Evolutionary conservation across 805 yeast genomes (phyloP), one percentile per base, ranked within the genome.

Genomic region (Candida railenensis): DNA sequence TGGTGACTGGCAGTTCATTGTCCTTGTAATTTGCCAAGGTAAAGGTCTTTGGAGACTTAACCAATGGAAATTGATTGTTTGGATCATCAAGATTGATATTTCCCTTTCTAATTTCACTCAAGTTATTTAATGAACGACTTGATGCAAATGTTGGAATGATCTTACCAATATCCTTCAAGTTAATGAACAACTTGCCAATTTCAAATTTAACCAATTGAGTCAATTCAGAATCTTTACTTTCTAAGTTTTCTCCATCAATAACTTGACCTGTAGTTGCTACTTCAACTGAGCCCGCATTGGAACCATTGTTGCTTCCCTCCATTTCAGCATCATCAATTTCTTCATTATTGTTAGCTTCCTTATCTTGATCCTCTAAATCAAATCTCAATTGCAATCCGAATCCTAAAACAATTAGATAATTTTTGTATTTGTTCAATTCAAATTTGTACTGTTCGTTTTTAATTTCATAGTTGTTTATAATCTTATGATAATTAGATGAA

Each of bases 301-400:
- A 36, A 9, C 39, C 39, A 16, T 44, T 22, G 44, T 42, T 45
- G 30, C 30, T 25, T 36, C 19, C 39, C 43, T 45, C 48, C 14
- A 19, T 34, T 32, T 44, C 47, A 33, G 44, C 44, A 14, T 42
- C 49, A n/a, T 46, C 43, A 3, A 34, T 47, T n/a, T 47, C 46
- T 15, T 22, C 43, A 15, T 16, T 15, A 3, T 15, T 18, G n/a
- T 33, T 30, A 39, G 45, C 20, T 40, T 41, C 43, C 45, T 56
- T 46, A 48, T 67, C 69, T 43, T 62, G 65, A 34, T 58, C 65
- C 48, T 71, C 73, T 48, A 70, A 59, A 45, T 74, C 75, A 44
- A 65, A 68, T 49, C 81, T 66, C 47, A 76, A 61, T 47, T 69
- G 72, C 48, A 77, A 69, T 0, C 77, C 82, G 52, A 65, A 66